Conservation (phyloP, 371 early-diverging fungal genomes). For the Dichotomocladium elegans region DNA sequence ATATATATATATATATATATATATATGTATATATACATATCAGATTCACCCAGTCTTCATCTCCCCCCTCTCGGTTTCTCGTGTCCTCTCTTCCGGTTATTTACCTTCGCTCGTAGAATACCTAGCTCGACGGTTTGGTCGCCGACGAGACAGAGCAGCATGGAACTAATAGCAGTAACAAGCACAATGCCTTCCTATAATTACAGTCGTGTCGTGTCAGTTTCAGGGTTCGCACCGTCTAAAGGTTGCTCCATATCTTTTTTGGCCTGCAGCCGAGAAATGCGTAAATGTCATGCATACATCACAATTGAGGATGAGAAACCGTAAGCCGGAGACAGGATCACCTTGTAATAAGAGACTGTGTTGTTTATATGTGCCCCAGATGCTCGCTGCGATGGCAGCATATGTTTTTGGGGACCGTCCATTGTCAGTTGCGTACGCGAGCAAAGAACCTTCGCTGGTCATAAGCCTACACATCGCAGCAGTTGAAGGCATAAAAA, state of each 20-base stretch:
- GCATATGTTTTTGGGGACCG: conserved; percentile 64
- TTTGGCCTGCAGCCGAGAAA: background rate
- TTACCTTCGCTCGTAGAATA: conserved; percentile 68
- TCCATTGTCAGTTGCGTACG: conserved; percentile 65
- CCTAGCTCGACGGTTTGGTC: conserved; percentile 60
- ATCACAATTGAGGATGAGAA: conserved; percentile 66
- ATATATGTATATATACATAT: background rate
- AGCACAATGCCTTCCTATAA: conserved; percentile 62
- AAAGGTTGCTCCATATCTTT: background rate
- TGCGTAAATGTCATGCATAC: conserved; percentile 22
- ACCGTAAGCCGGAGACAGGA: conserved; percentile 37
- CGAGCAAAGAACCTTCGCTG: conserved; percentile 68
- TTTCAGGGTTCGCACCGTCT: background rate
- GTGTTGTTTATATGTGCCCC: conserved; percentile 71
- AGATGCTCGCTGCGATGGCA: conserved; percentile 75
- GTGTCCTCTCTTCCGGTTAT: background rate
- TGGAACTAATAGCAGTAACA: conserved; percentile 55
- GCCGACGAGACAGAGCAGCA: conserved; percentile 73
- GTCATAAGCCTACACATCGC: conserved; percentile 57
- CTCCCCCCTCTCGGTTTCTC: background rate
- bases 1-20: background rate
- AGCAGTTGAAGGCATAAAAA: background rate
- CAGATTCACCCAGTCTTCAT: background rate
- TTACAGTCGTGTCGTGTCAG: background rate
- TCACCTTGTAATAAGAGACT: conserved; percentile 20